phyloP scores from a whole-genome alignment of 1,284 basidiomycete genomes.

The Ganoderma leucocontextum region DNA sequence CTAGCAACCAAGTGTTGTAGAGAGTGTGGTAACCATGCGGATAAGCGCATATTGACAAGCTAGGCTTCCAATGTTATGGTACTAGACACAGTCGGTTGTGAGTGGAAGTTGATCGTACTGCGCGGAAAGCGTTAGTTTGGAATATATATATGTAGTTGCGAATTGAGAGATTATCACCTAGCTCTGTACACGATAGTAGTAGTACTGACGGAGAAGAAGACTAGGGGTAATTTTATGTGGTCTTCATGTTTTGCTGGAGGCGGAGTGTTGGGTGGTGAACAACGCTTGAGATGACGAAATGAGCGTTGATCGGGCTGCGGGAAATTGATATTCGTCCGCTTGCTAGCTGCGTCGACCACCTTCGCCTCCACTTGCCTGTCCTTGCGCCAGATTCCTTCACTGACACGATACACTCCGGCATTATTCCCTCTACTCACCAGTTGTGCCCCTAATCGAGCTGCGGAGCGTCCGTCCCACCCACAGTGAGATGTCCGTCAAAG shows the following conservation, averaged over 20 bases:
- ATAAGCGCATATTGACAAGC: neutral
- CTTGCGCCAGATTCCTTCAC: neutral
- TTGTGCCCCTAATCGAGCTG: neutral
- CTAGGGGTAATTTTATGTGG: neutral
- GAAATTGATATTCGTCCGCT: neutral
- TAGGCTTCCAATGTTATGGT: too few relatives aligned
- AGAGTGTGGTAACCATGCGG: neutral
- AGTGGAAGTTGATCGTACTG: neutral
- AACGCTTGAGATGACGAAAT: neutral
- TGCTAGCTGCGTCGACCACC: neutral
- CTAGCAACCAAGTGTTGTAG: neutral
- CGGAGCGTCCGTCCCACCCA: neutral
- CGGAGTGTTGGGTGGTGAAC: neutral
- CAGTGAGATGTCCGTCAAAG: neutral
- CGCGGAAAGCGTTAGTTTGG: neutral
- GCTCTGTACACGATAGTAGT: neutral
- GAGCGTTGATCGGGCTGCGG: slow-evolving; percentile 3
- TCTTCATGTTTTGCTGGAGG: neutral
- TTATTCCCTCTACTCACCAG: neutral
- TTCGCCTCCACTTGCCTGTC: neutral
- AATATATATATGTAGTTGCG: neutral
- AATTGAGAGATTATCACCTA: neutral
- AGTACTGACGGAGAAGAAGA: neutral
- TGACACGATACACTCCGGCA: neutral
- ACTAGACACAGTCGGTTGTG: neutral